Evolutionary conservation across 2,329 filamentous ascomycete genomes (phyloP).

Genomic region (Venturia effusa): DNA sequence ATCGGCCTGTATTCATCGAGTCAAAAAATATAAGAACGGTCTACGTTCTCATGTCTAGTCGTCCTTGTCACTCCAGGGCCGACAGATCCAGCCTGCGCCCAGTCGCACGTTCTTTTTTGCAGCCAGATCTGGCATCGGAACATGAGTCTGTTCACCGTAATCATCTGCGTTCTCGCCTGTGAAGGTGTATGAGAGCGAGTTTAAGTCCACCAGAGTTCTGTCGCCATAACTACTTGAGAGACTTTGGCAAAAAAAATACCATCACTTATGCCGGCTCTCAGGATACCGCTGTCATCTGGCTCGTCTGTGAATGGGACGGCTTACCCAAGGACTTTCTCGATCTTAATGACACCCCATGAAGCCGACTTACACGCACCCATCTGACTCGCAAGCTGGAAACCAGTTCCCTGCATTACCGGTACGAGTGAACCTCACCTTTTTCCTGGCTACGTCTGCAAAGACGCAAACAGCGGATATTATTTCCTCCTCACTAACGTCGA

Average conservation of each 20-base stretch:
- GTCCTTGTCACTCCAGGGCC: background rate
- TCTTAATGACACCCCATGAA: conserved; percentile 29
- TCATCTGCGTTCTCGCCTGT: conserved; percentile 15
- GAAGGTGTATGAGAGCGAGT: background rate
- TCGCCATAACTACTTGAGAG: background rate
- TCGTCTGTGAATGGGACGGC: background rate
- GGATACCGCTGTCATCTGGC: background rate
- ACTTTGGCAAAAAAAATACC: background rate
- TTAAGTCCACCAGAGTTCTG: background rate
- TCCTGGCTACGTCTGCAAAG: conserved; percentile 33
- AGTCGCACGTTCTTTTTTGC: background rate
- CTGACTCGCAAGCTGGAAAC: conserved; percentile 23
- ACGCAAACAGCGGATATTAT: conserved; percentile 33
- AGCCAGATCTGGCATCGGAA: background rate
- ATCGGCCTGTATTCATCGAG: background rate
- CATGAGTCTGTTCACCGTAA: conserved; percentile 13
- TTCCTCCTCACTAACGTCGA: conserved; percentile 22
- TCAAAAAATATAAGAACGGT: background rate
- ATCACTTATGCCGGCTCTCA: background rate
- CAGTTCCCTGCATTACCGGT: conserved; percentile 26
- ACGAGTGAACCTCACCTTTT: conserved; percentile 19
- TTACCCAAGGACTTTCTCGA: conserved; percentile 16
- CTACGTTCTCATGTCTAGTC: background rate
- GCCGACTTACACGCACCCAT: conserved; percentile 33
- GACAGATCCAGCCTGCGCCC: background rate